phyloP scores from a whole-genome alignment of 2,329 filamentous ascomycete genomes.

The Aspergillus sp. region DNA sequence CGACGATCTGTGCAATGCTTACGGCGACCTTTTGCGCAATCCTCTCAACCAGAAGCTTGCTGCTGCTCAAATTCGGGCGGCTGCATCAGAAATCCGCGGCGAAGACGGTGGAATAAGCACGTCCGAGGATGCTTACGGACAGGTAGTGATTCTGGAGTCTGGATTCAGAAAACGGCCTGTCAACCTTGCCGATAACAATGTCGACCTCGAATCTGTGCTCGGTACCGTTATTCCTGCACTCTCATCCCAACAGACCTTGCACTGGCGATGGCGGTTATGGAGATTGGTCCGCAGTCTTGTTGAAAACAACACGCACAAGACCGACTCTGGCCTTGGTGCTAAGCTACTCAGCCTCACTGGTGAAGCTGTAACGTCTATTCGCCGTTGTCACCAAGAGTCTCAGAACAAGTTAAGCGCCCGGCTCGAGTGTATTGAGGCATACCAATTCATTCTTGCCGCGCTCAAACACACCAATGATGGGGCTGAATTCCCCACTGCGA shows the following conservation, averaged over 20 bases:
- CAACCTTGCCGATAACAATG: constrained; percentile 29
- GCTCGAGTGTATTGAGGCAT: constrained; percentile 45
- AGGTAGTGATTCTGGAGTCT: constrained; percentile 43
- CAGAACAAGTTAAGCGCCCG: constrained; percentile 30
- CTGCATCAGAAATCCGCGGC: constrained; percentile 33
- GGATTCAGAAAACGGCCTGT: constrained; percentile 34
- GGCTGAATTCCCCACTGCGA: constrained; percentile 31
- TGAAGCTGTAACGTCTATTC: constrained; percentile 35
- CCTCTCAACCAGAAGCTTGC: constrained; percentile 36
- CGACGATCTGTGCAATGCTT: constrained; percentile 46
- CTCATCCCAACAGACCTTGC: constrained; percentile 34
- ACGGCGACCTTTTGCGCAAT: constrained; percentile 38
- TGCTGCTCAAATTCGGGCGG: constrained; percentile 36
- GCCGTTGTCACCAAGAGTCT: constrained; percentile 34
- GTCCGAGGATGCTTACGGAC: constrained; percentile 37
- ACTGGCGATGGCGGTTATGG: constrained; percentile 50
- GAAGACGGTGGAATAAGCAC: constrained; percentile 34
- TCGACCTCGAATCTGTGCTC: constrained; percentile 31
- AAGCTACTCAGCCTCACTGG: constrained; percentile 31
- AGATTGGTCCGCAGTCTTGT: constrained; percentile 40
- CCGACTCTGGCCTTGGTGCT: constrained; percentile 26
- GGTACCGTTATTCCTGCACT: constrained; percentile 35
- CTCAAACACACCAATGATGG: constrained; percentile 30
- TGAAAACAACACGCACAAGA: constrained; percentile 32
- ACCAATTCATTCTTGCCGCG: constrained; percentile 37